Base-by-base conservation (phyloP, 2,329 filamentous ascomycete species). In the Fusarium kyushuense region DNA sequence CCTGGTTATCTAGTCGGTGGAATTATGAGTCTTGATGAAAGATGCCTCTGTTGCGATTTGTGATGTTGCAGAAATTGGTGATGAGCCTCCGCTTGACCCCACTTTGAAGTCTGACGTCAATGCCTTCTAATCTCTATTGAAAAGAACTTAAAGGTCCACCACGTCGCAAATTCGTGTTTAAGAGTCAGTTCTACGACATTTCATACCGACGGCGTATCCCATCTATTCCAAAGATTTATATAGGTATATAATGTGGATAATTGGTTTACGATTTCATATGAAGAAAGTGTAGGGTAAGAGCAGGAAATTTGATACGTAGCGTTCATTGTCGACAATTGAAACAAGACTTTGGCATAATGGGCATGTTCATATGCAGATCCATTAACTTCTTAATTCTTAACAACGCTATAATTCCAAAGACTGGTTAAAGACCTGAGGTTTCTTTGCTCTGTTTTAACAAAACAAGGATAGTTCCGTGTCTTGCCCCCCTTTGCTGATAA, bases 81-180 rank as follows among this genome's bases (percentile, higher is more conserved):
- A 60, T 55, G 45, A 57, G 21, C 65, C 65, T 68, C 65, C 56
- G 38, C 25, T 53, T 14, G 16, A 60, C 65, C 65, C 65, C 65
- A 69, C 65, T 52, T 54, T 45, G 12, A 16, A 35, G 16, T 61
- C 54, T 68, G 65, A 68, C 65, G 65, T 68, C 65, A 69, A 65
- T 57, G 12, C 13, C 48, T 36, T 29, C 10, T 63, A 23, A 10
- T 36, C 12, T 43, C 14, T 13, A 13, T 5, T 25, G 43, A 40
- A 9, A 43, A 14, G 30, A 49, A 19, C 6, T 27, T 21, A 14
- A 10, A 17, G 21, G 11, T 35, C 35, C 27, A 38, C 25, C 16
- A 43, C 58, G 30, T 49, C 14, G 47, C 35, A 17, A 5, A 45
- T 12, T 38, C 33, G 6, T n/a, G 4, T 32, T 30, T 25, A 21